Conservation (phyloP, 768 basidiomycete species). For the Strobilomyces confusus region DNA sequence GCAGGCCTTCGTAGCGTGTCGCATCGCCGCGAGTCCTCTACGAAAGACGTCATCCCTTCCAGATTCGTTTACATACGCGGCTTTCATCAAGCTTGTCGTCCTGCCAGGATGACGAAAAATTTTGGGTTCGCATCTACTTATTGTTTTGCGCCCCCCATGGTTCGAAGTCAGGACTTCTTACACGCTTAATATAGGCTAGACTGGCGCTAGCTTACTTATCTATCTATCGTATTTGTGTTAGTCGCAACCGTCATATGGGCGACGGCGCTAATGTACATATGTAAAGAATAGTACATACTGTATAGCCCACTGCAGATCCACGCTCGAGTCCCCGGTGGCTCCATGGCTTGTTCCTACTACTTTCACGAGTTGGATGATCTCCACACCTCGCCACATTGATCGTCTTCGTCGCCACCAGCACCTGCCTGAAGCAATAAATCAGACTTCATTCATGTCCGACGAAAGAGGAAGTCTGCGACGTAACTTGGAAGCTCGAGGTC, state of each 20-base stretch:
- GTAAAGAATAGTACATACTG: slow-evolving; percentile 1
- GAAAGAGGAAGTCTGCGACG: not conserved
- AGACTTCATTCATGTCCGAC: slow-evolving; percentile 22
- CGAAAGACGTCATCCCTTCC: slow-evolving; percentile 7
- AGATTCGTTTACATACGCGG: slow-evolving; percentile 2
- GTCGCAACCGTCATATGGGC: slow-evolving; percentile 1
- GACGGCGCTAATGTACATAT: slow-evolving; percentile 18
- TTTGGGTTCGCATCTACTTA: slow-evolving; percentile 3
- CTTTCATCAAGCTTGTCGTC: slow-evolving; percentile 1
- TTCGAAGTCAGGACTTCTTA: slow-evolving; percentile 3
- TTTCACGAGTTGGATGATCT: slow-evolving; percentile 14
- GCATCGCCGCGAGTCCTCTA: slow-evolving; percentile 2
- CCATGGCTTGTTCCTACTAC: not conserved
- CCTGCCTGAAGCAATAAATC: slow-evolving; percentile 9
- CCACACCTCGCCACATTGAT: slow-evolving; percentile 13
- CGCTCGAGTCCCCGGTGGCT: not conserved
- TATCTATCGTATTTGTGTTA: slow-evolving; percentile 21
- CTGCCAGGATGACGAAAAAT: slow-evolving; percentile 8
- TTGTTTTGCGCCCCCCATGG: slow-evolving; percentile 12
- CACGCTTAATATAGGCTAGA: slow-evolving; percentile 9
- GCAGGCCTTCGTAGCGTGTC: slow-evolving; percentile 3
- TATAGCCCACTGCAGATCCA: slow-evolving; percentile 5
- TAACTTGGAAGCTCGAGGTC: not conserved
- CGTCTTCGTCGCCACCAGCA: slow-evolving; percentile 10
- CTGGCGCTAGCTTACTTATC: slow-evolving; percentile 21